These are phyloP conservation scores for Blepharisma stoltei DNA, from an alignment of 73 alveolate genomes.

Conservation along the genomic window DNA sequence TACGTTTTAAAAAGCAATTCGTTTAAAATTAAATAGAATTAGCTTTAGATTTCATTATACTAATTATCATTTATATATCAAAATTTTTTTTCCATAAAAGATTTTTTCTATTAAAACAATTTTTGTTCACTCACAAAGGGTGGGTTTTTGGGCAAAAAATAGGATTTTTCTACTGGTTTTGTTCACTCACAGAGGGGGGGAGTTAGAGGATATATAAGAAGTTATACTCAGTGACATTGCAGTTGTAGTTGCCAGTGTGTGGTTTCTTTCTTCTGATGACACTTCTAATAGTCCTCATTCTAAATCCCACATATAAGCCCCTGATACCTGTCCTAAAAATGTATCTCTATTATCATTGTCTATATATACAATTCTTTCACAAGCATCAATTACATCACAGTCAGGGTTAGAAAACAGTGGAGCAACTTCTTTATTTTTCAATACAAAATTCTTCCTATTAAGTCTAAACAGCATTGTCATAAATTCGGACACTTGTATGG, in stretches of 20 bases:
- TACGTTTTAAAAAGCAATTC: too few species aligned
- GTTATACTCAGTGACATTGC: neutral
- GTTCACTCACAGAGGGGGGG: too few species aligned
- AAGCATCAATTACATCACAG: neutral
- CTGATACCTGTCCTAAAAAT: neutral
- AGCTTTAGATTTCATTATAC: too few species aligned
- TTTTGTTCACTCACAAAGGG: too few species aligned
- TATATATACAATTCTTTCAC: neutral
- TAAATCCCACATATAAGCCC: slow-evolving; percentile 12
- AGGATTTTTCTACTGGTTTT: too few species aligned
- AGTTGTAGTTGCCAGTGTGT: slow-evolving; percentile 24
- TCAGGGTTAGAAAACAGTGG: neutral
- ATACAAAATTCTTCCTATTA: neutral
- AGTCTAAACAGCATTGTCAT: slow-evolving; percentile 11
- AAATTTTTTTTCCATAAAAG: too few species aligned
- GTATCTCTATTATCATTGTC: neutral
- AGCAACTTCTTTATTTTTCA: neutral
- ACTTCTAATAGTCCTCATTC: slow-evolving; percentile 27
- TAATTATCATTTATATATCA: too few species aligned
- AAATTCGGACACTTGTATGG: neutral
- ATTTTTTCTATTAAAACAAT: too few species aligned
- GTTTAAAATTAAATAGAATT: too few species aligned
- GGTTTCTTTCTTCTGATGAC: slow-evolving; percentile 21
- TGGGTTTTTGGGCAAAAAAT: too few species aligned
- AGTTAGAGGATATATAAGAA: neutral